Conservation (phyloP, 1,139 yeast species). For the Pichia sp. region DNA sequence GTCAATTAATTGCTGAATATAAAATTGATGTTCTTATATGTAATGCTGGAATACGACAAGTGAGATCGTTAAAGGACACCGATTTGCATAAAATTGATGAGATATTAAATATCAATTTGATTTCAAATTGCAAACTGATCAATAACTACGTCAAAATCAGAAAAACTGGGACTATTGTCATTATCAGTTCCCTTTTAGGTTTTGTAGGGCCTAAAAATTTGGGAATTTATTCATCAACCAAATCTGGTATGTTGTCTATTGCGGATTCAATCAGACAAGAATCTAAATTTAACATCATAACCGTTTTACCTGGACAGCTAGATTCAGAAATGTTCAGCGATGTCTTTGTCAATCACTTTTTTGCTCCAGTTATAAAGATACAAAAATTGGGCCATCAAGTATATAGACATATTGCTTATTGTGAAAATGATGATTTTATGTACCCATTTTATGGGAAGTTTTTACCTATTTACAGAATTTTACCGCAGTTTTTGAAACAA, state of each 20-base stretch:
- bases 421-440: conserved; percentile 46
- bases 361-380: conserved; percentile 56
- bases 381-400: conserved; percentile 36
- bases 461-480: conserved; percentile 40
- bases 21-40: conserved; percentile 50
- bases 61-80: conserved; percentile 33
- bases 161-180: conserved; percentile 34
- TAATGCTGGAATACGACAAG: conserved; percentile 68
- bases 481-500: conserved; percentile 44
- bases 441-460: conserved; percentile 56
- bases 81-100: conserved; percentile 27
- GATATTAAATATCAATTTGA: conserved; percentile 46
- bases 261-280: conserved; percentile 56
- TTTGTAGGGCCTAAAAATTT: conserved; percentile 61
- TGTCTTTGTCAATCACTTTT: conserved; percentile 48
- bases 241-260: conserved; percentile 51
- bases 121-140: conserved; percentile 47
- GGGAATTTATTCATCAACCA: conserved; percentile 57
- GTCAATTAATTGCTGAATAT: conserved; percentile 18
- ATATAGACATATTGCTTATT: conserved; percentile 32
- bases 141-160: conserved; percentile 29
- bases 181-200: conserved; percentile 65
- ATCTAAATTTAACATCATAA: conserved; percentile 28
- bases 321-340: conserved; percentile 56
- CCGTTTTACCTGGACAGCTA: conserved; percentile 63